Evolutionary conservation across 2,329 filamentous ascomycete genomes (phyloP).

Genomic region (Sporothrix humicola): DNA sequence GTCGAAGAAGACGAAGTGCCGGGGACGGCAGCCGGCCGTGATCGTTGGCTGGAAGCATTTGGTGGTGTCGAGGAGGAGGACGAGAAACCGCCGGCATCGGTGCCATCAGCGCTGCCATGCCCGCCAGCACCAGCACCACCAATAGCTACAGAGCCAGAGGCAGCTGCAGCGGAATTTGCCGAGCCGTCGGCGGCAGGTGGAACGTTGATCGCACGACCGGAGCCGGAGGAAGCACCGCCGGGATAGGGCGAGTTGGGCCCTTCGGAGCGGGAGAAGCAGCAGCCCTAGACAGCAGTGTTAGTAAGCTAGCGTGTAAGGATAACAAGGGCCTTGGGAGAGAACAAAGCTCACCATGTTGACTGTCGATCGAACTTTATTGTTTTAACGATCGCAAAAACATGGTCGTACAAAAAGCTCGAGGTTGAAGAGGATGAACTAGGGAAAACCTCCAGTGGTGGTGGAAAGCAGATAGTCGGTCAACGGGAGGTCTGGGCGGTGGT

Average conservation of each 20-base stretch:
- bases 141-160: not conserved
- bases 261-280: conserved; percentile 61
- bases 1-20: not conserved
- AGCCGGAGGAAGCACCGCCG: conserved; percentile 54
- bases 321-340: not conserved
- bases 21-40: not conserved
- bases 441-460: not conserved
- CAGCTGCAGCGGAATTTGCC: conserved; percentile 33
- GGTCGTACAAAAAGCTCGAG: conserved; percentile 4
- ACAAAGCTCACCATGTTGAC: conserved; percentile 23
- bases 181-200: conserved; percentile 36
- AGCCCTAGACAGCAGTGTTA: conserved; percentile 52
- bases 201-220: conserved; percentile 60
- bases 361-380: not conserved
- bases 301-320: not conserved
- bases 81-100: conserved; percentile 36
- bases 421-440: not conserved
- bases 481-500: not conserved
- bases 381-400: conserved; percentile 22
- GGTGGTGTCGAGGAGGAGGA: conserved; percentile 34
- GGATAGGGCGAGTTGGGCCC: conserved; percentile 62
- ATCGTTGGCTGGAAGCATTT: conserved; percentile 9
- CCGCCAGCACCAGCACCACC: conserved; percentile 38
- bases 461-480: not conserved
- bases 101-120: conserved; percentile 41